phyloP scores from a whole-genome alignment of 192 early-diverging fungal species.

The Podila epicladia region DNA sequence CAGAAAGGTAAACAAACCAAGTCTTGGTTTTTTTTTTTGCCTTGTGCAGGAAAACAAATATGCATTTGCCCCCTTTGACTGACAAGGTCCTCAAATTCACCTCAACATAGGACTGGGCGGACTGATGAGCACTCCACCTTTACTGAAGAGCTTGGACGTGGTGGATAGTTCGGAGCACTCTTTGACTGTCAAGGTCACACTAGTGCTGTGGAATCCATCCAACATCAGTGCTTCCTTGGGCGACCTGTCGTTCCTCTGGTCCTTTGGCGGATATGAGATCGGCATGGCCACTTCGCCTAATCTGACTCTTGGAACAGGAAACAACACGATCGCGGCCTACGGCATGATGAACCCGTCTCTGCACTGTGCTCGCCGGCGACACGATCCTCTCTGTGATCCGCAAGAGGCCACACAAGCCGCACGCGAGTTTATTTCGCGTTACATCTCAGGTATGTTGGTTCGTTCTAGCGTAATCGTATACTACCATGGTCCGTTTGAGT shows the following conservation, averaged over 20 bases:
- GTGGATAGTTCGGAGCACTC: conserved; percentile 38
- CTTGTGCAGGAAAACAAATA: not conserved
- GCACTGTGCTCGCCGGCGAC: conserved; percentile 20
- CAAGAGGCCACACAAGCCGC: conserved; percentile 25
- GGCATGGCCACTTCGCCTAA: conserved; percentile 36
- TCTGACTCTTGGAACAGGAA: conserved; percentile 10
- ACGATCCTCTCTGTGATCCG: conserved; percentile 16
- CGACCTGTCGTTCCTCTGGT: conserved; percentile 36
- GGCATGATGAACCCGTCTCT: conserved; percentile 42
- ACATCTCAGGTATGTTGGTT: conserved; percentile 36
- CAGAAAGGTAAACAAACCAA: conserved; percentile 27
- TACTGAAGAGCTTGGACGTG: conserved; percentile 35
- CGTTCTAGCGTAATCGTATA: not conserved
- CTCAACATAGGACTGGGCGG: conserved; percentile 28
- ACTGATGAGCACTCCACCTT: conserved; percentile 15
- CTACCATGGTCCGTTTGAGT: not conserved
- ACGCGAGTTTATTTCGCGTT: conserved; percentile 42
- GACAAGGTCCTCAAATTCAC: too few species aligned
- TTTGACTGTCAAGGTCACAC: conserved; percentile 26
- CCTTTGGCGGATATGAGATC: conserved; percentile 18
- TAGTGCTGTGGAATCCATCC: conserved; percentile 42
- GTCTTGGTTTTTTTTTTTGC: too few species aligned
- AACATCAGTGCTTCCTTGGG: conserved; percentile 36
- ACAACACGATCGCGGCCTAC: conserved; percentile 40
- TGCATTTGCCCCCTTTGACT: not conserved